Conservation (phyloP, 2,329 filamentous ascomycete genomes). For the Aspergillus pseudoglaucus region DNA sequence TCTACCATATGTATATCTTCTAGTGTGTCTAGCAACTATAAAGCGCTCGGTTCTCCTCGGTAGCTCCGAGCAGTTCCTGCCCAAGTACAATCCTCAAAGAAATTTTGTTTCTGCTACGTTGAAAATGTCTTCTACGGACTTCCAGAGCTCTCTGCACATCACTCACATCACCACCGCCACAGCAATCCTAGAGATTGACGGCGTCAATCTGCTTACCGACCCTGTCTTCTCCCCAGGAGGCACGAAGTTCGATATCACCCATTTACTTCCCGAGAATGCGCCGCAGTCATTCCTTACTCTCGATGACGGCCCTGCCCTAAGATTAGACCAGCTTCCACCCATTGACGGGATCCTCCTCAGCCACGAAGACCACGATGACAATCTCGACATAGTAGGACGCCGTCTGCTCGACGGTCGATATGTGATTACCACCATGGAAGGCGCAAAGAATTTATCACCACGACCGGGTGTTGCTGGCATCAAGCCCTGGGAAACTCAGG, state of each 20-base stretch:
- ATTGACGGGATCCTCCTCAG: not conserved
- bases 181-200: conserved; percentile 38
- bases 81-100: not conserved
- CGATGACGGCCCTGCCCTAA: not conserved
- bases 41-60: not conserved
- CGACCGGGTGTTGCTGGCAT: not conserved
- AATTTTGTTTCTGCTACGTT: not conserved
- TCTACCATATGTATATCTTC: too few relatives aligned
- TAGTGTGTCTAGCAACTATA: too few relatives aligned
- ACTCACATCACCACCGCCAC: conserved; percentile 44
- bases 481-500: not conserved
- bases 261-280: not conserved
- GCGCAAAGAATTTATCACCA: not conserved
- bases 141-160: conserved; percentile 23
- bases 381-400: not conserved
- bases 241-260: conserved; percentile 1
- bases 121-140: not conserved
- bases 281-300: not conserved
- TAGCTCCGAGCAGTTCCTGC: not conserved
- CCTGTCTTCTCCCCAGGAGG: conserved; percentile 29
- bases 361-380: not conserved
- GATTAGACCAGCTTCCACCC: not conserved
- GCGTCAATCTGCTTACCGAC: conserved; percentile 37
- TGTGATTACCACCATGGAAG: not conserved
- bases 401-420: not conserved